Percentiles rank a stretch among this genome's conserved stretches.
Conservation (phyloP, 2,329 filamentous ascomycete species). For the Amphichorda felina region DNA sequence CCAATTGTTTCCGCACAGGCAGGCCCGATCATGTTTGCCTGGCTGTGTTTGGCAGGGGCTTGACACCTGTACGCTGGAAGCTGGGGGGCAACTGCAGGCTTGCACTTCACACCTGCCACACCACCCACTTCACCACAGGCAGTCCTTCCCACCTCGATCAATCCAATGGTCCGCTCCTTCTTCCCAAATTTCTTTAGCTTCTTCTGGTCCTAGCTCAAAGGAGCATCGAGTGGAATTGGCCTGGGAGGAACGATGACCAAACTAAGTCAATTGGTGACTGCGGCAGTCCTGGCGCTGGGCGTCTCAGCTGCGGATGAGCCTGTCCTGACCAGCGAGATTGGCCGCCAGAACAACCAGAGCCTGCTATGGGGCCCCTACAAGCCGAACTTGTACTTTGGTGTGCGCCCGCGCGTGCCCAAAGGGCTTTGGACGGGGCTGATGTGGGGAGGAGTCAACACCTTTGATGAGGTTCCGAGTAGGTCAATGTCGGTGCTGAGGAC, state of each 20-base stretch:
- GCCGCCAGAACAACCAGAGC: conserved; percentile 60
- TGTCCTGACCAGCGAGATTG: conserved; percentile 35
- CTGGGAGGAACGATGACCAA: conserved; percentile 1
- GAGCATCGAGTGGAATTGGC: neutral
- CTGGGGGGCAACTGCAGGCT: no score
- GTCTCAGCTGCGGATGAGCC: conserved; percentile 15
- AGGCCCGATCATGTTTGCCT: no score
- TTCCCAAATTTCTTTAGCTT: no score
- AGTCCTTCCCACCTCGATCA: neutral
- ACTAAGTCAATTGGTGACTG: conserved; percentile 17
- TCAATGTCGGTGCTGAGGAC: no score
- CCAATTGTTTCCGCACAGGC: no score
- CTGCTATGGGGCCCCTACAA: conserved; percentile 94
- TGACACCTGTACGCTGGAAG: no score
- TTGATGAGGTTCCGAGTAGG: conserved; percentile 65
- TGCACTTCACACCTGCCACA: no score
- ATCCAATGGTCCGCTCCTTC: neutral
- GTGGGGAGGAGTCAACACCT: conserved; percentile 81
- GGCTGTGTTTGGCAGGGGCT: no score
- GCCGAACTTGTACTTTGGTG: conserved; percentile 88
- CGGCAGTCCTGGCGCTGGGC: conserved; percentile 14
- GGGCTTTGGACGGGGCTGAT: conserved; percentile 74
- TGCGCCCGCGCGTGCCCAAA: conserved; percentile 70
- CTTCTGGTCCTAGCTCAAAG: neutral
- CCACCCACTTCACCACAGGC: no score